These are phyloP conservation scores for Triadica sebifera DNA, from an alignment of 345 rosid species.

Conservation along the genomic window DNA sequence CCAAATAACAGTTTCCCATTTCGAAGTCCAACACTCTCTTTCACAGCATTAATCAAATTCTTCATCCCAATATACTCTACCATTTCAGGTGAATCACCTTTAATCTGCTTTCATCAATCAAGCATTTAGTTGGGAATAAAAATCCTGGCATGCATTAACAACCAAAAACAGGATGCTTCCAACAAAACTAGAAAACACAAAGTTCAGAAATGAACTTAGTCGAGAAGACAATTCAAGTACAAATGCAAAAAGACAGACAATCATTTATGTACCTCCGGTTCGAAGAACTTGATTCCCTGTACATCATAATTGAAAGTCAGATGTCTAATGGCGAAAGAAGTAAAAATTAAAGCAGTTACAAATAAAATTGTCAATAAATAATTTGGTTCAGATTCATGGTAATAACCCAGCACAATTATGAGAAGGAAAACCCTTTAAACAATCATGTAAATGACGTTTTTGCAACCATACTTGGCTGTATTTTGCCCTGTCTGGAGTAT, in stretches of 20 bases:
- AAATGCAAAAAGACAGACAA: conserved; percentile 14
- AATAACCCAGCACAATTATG: conserved; percentile 1
- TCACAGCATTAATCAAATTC: conserved; percentile 79
- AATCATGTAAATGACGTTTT: not conserved
- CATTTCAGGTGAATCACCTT: conserved; percentile 94
- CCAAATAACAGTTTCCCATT: conserved; percentile 78
- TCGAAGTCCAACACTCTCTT: conserved; percentile 62
- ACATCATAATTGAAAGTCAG: conserved; percentile 28
- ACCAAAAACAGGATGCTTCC: not conserved
- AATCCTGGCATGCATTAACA: conserved; percentile 2
- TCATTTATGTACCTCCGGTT: conserved; percentile 75
- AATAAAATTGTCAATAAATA: too few relatives aligned
- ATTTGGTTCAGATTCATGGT: not conserved
- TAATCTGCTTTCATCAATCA: conserved; percentile 53
- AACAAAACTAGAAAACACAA: not conserved
- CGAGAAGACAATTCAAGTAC: conserved; percentile 14
- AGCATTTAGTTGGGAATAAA: conserved; percentile 3
- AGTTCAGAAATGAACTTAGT: conserved; percentile 11
- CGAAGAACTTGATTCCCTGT: conserved; percentile 97
- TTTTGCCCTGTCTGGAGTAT: conserved; percentile 90
- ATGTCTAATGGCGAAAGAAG: conserved; percentile 1
- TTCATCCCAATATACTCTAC: conserved; percentile 85
- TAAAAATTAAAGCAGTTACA: not conserved
- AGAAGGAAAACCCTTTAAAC: not conserved
- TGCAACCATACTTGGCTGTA: conserved; percentile 66